Conservation (phyloP, 2,329 filamentous ascomycete species). For the Sporothrix pseudoabietina region DNA sequence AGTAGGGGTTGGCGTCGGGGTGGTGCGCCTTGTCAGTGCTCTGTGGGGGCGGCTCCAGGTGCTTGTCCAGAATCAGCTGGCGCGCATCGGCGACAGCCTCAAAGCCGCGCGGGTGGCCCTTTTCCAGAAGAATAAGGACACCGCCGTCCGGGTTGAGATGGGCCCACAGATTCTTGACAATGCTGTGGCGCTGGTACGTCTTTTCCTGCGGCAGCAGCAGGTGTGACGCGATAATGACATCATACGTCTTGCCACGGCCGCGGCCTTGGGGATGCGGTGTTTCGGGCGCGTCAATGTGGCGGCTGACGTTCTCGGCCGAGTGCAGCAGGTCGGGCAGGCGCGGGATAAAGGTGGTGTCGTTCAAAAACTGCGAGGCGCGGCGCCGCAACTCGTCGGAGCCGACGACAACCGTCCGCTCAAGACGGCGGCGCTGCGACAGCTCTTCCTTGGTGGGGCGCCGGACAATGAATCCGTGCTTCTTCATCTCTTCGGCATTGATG, state of each 20-base stretch:
- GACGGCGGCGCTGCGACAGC: constrained; percentile 65
- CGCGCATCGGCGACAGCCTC: constrained; percentile 87
- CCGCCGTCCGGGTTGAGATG: constrained; percentile 82
- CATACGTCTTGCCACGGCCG: constrained; percentile 71
- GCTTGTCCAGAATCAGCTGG: constrained; percentile 72
- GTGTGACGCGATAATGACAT: constrained; percentile 88
- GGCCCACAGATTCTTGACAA: constrained; percentile 87
- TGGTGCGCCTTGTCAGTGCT: background rate
- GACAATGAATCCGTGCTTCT: background rate
- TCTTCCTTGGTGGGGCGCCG: background rate
- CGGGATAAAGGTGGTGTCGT: constrained; percentile 90
- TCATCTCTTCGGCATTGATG: constrained; percentile 43
- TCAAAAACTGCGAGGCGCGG: constrained; percentile 73
- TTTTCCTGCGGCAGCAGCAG: constrained; percentile 75
- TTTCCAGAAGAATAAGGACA: constrained; percentile 84
- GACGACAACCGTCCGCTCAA: constrained; percentile 79
- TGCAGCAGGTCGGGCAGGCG: constrained; percentile 85
- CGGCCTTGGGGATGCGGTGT: constrained; percentile 45
- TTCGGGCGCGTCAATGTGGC: constrained; percentile 60
- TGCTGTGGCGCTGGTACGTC: constrained; percentile 72
- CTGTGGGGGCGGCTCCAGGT: constrained; percentile 64
- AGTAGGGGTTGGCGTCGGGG: background rate
- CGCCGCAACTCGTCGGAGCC: constrained; percentile 74
- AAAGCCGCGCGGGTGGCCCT: constrained; percentile 87
- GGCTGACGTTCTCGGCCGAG: constrained; percentile 60